Conservation (phyloP, 23 red algal genomes). For the Chondrus crispus region DNA sequence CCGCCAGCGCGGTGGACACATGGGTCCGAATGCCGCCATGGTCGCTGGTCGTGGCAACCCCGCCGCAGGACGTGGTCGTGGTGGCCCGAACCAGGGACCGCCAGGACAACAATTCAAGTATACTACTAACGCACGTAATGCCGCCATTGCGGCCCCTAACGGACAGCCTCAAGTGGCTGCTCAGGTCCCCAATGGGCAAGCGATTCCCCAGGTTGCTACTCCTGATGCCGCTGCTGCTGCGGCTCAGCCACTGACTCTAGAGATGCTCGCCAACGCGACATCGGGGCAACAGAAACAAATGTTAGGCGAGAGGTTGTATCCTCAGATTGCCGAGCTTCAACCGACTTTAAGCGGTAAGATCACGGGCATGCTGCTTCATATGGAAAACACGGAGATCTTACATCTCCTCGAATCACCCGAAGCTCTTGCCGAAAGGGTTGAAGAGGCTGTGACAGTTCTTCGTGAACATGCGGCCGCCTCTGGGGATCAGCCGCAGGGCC, state of each 20-base stretch:
- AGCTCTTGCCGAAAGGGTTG: constrained; percentile 82
- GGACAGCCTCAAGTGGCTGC: neutral
- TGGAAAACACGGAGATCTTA: constrained; percentile 96
- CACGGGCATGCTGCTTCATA: constrained; percentile 98
- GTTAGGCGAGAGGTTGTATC: constrained; percentile 94
- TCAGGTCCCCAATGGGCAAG: constrained; percentile 1
- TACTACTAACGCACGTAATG: constrained; percentile 71
- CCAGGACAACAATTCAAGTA: constrained; percentile 82
- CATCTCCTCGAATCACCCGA: constrained; percentile 92
- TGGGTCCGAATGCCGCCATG: constrained; percentile 28
- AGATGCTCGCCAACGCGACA: constrained; percentile 85
- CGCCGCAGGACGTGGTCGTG: constrained; percentile 13
- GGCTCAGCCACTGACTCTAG: constrained; percentile 73
- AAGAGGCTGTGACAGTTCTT: constrained; percentile 87
- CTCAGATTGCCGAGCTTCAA: constrained; percentile 79
- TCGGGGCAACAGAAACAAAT: constrained; percentile 95
- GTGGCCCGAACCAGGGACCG: neutral
- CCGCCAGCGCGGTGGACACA: constrained; percentile 57
- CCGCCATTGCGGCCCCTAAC: constrained; percentile 17
- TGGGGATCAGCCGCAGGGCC: constrained; percentile 29
- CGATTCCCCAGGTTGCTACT: neutral
- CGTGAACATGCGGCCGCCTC: constrained; percentile 64
- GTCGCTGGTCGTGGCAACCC: constrained; percentile 10
- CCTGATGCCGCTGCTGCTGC: constrained; percentile 13
- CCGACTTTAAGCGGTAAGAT: constrained; percentile 88